Evolutionary conservation across 208 protist species (phyloP).

Genomic region (Trypanosoma lewisi): DNA sequence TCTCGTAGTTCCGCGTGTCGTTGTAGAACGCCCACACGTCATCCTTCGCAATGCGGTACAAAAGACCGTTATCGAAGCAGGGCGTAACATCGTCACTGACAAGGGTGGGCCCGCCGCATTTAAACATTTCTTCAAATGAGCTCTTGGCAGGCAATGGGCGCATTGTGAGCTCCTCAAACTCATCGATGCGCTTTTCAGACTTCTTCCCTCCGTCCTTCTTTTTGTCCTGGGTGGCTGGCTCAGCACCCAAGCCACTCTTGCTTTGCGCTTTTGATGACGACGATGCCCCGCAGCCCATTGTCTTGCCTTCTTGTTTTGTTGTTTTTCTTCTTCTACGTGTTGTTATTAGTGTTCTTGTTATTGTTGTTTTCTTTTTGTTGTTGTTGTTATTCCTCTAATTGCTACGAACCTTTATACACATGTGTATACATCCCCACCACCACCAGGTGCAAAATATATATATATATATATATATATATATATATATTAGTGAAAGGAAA

Average conservation of each 20-base stretch:
- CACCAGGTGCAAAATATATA: too few species aligned
- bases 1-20: constrained; percentile 27
- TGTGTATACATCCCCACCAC: too few species aligned
- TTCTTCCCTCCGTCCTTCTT: neutral
- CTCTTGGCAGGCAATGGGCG: constrained; percentile 7
- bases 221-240: neutral
- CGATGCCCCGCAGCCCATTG: constrained; percentile 16
- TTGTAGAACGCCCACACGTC: constrained; percentile 46
- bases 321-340: neutral
- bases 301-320: neutral
- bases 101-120: constrained; percentile 12
- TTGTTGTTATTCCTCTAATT: too few species aligned
- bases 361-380: too few species aligned
- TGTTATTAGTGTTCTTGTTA: neutral
- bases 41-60: constrained; percentile 40
- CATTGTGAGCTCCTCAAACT: constrained; percentile 28
- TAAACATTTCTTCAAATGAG: constrained; percentile 10
- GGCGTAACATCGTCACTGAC: constrained; percentile 19
- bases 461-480: too few species aligned
- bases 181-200: constrained; percentile 15
- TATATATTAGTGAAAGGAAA: too few species aligned
- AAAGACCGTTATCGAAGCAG: constrained; percentile 35
- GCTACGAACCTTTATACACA: too few species aligned
- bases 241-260: neutral
- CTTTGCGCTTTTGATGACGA: neutral